Percentiles rank a stretch among this genome's conserved stretches.
Conservation (phyloP, 1,284 basidiomycete species). For the Moesziomyces sp. region DNA sequence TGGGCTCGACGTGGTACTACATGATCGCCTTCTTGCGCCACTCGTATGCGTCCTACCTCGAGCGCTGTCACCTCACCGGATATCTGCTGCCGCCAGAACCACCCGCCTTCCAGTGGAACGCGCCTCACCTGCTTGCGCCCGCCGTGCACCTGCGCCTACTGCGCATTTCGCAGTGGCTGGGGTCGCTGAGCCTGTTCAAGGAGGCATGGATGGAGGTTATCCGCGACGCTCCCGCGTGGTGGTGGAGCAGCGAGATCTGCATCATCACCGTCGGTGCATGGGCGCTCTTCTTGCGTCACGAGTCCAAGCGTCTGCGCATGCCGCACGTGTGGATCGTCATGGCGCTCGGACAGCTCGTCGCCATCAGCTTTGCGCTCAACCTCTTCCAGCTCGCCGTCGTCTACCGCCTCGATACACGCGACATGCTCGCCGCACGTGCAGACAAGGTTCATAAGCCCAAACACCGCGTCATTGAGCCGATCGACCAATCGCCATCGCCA, state of each 20-base stretch:
- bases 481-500: not conserved
- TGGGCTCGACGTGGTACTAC: slow-evolving; percentile 49
- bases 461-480: slow-evolving; percentile 15
- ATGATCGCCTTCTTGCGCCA: slow-evolving; percentile 63
- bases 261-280: slow-evolving; percentile 76
- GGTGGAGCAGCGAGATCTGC: slow-evolving; percentile 80
- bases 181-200: slow-evolving; percentile 75
- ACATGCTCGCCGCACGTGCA: slow-evolving; percentile 14
- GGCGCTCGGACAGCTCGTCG: slow-evolving; percentile 79
- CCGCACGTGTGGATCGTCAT: slow-evolving; percentile 77
- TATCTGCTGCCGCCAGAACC: slow-evolving; percentile 31
- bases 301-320: slow-evolving; percentile 72
- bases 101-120: slow-evolving; percentile 15
- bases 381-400: slow-evolving; percentile 76
- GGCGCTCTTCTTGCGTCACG: slow-evolving; percentile 73
- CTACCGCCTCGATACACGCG: slow-evolving; percentile 64
- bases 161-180: slow-evolving; percentile 73
- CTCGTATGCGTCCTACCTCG: slow-evolving; percentile 53
- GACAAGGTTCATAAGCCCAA: slow-evolving; percentile 10
- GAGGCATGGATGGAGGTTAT: slow-evolving; percentile 74
- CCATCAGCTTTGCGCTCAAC: slow-evolving; percentile 77
- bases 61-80: slow-evolving; percentile 31
- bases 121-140: slow-evolving; percentile 36
- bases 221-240: slow-evolving; percentile 73
- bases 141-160: slow-evolving; percentile 67